A percentile compares a stretch with the other conserved stretches of the same genome.
These are phyloP conservation scores for Lophiotrema nucula DNA, from an alignment of 495 filamentous ascomycete genomes.

Conservation along the genomic window DNA sequence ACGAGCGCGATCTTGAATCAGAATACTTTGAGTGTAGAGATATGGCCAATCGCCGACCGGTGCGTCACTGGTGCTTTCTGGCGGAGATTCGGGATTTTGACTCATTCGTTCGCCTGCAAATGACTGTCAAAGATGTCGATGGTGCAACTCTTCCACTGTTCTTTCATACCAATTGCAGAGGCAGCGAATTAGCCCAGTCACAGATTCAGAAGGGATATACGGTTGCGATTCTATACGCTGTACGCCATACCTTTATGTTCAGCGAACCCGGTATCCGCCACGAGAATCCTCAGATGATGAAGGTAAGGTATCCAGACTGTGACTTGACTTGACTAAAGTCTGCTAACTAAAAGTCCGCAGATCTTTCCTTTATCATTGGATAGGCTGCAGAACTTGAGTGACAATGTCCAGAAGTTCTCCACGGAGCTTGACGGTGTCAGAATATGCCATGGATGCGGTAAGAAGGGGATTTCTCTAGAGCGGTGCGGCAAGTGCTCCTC, in stretches of 20 bases:
- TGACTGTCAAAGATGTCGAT: constrained; percentile 35
- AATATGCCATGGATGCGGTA: constrained; percentile 33
- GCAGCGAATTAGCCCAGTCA: constrained; percentile 31
- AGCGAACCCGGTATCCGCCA: constrained; percentile 32
- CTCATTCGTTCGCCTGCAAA: constrained; percentile 31
- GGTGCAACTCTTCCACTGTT: constrained; percentile 30
- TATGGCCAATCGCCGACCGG: constrained; percentile 11
- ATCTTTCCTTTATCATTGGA: constrained; percentile 39
- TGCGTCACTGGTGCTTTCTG: constrained; percentile 40
- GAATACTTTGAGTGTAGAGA: constrained; percentile 32
- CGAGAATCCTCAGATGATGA: constrained; percentile 35
- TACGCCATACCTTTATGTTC: constrained; percentile 33
- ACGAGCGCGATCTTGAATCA: constrained; percentile 19
- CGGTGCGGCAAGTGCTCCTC: constrained; percentile 31
- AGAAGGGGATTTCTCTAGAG: constrained; percentile 32
- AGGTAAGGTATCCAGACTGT: constrained; percentile 28
- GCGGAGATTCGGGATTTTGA: constrained; percentile 38
- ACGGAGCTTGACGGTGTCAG: constrained; percentile 22
- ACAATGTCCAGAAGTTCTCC: constrained; percentile 37
- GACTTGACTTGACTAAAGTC: neutral
- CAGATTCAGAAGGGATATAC: constrained; percentile 38
- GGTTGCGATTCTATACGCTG: constrained; percentile 40
- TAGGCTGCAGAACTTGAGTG: constrained; percentile 35
- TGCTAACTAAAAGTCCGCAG: constrained; percentile 18
- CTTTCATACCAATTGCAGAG: constrained; percentile 39